Evolutionary conservation across 78 protist genomes (phyloP).

Genomic region (Speleostelium caveatum): DNA sequence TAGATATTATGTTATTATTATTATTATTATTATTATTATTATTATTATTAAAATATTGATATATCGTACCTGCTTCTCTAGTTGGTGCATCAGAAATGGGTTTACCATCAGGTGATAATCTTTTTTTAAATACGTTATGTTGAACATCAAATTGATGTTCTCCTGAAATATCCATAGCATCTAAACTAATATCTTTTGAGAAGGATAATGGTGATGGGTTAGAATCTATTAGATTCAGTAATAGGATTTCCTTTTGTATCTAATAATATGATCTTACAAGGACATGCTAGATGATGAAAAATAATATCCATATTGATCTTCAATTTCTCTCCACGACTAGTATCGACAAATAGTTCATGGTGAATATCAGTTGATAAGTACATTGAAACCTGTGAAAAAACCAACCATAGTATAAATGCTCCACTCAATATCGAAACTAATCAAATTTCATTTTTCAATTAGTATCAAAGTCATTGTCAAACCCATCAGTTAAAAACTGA

Average conservation of each 20-base stretch:
- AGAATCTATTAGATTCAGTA: no score
- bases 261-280: slow-evolving; percentile 75
- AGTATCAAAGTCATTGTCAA: no score
- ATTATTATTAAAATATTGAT: no score
- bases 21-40: no score
- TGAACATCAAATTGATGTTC: slow-evolving; percentile 90
- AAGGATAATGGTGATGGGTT: background rate
- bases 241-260: no score
- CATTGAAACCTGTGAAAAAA: slow-evolving; percentile 70
- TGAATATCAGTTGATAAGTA: slow-evolving; percentile 60
- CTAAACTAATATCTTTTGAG: slow-evolving; percentile 78
- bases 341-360: slow-evolving; percentile 81
- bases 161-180: slow-evolving; percentile 93
- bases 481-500: no score
- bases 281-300: slow-evolving; percentile 85
- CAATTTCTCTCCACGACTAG: slow-evolving; percentile 83
- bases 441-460: no score
- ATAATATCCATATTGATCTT: slow-evolving; percentile 86
- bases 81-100: slow-evolving; percentile 47
- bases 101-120: slow-evolving; percentile 48
- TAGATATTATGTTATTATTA: no score
- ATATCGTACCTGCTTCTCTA: slow-evolving; percentile 12
- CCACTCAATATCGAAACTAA: slow-evolving; percentile 69
- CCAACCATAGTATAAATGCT: slow-evolving; percentile 80
- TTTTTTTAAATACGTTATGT: slow-evolving; percentile 78